Base-by-base conservation (phyloP, 1,284 basidiomycete genomes). In the Apiotrichum montevideense region DNA sequence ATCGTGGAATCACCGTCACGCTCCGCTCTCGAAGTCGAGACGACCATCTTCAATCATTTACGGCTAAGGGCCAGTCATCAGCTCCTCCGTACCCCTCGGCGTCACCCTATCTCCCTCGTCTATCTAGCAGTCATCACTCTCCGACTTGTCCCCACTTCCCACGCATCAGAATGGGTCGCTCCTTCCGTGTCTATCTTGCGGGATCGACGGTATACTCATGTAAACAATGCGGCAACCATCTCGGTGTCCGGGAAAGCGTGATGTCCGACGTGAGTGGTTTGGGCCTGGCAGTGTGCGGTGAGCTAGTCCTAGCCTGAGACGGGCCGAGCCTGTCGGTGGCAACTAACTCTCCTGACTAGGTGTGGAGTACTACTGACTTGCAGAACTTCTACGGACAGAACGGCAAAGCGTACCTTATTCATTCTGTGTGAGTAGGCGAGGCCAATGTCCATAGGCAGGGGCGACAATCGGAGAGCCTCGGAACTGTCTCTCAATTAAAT, bases 131-230 rank as follows among this genome's bases (percentile, higher is more conserved):
- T 3, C 29, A 29, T 29, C 29, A 29, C 3, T 3, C 29, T 3
- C 29, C 29, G 29, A 29, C 29, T 29, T 29, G 29, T 29, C 29
- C 29, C 29, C 29, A 2, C 29, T 35, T 49, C 39, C 48, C n/a
- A 3, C 35, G 35, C 44, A 42, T 3, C 49, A 60, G 46, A 29
- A 77, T 77, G 75, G 72, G 74, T 43, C 70, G 69, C 41, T 59
- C 65, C 9, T 74, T 69, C 78, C 86, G 90, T 70, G 84, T 87
- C 62, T 96, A 93, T 77, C 86, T 98, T 59, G 82, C 85, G 40
- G 90, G 90, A 47, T 85, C 87, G 66, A 85, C 88, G 66, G 88
- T 98, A 70, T 97, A 92, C 71, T 89, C 90, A 50, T 98, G 96
- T 78, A 84, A 83, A 54, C 84, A 80, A 54, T 98, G 95, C 82